Evolutionary conservation across 495 filamentous ascomycete species (phyloP), one percentile per base, ranked within the genome.

Genomic region (Trichoderma orchidacearum): DNA sequence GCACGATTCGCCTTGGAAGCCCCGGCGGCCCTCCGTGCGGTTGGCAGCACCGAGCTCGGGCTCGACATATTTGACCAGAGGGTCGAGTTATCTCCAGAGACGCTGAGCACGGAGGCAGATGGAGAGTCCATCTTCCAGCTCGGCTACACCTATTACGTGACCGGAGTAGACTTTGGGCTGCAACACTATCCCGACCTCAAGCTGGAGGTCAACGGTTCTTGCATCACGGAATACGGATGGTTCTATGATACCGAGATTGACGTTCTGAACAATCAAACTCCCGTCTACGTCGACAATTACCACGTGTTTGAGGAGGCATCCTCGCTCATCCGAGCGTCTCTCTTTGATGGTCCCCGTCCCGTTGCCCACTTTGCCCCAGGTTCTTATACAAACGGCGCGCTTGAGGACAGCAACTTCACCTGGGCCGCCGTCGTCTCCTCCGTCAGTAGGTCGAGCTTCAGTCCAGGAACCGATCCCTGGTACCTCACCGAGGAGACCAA

Each of bases 91-190:
- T 17, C 13, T 18, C 3, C 36, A 5, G 36, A 41, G 9, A 41
- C 13, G 21, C 36, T 41, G 36, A 17, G 36, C 7, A 21, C n/a
- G n/a, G n/a, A n/a, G 21, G 13, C 36, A 18, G 36, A 56, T 30
- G 61, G 63, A 12, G 57, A 64, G 0, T 12, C 54, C 6, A 61
- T 67, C 21, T n/a, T 53, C 9, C 58, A 53, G 6, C 51, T 70
- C 30, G 53, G 66, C 27, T 73, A 73, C 55, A 29, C 53, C 18
- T 73, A 73, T 58, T 53, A 38, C 29, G 62, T 64, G 51, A 64
- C 54, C 12, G 70, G 62, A 28, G 56, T 57, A 17, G 70, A 73
- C 56, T 60, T 73, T 30, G 70, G 70, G 1, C 54, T 73, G 18
- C 70, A 71, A 48, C 55, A 61, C 27, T 61, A 48, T 30, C 64